Base-by-base conservation (phyloP, 345 rosid genomes). In the Jatropha curcas region DNA sequence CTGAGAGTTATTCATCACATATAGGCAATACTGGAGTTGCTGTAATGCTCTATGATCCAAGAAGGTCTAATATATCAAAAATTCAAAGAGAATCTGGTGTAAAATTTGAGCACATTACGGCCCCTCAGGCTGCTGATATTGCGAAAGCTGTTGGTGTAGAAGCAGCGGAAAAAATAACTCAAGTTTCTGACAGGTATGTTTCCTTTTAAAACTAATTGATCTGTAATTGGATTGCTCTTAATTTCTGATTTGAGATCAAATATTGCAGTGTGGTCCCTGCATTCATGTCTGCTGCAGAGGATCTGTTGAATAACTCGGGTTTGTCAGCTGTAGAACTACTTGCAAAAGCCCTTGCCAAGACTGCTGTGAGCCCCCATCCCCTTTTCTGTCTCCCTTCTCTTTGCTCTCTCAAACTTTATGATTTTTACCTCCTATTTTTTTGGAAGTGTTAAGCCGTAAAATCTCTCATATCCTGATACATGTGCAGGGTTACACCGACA, bases 21-120 rank as follows among this genome's bases (percentile, higher is more conserved):
- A 73, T 75, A 92, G 98, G 99, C 53, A 93, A 96, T 80, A 83
- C 89, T 76, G 97, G 99, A 35, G 88, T 96, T 71, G 98, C 99
- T 24, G 98, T 96, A 33, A 96, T 88, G 91, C 95, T 96, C 22
- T 93, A 81, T 75, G 99, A 96, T 75, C 89, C 99, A 46, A 88
- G 94, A 81, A 90, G 83, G 83, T 80, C 92, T 2, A 88, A 74
- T 59, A 46, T 93, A 67, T 84, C 98, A 30, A 93, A 51, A 81
- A 96, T 96, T 25, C 92, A 90, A 68, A 86, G 82, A 75, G 91
- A 93, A 80, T 85, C 98, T 58, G 99, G 99, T 50, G 90, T 96
- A 17, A 91, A 91, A 73, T 96, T 96, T 83, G 97, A 96, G 78
- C 92, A 87, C 69, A 35, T 91, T 13, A 76, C 88, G 76, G 98